Conservation (phyloP, 371 early-diverging fungal genomes). For the Amoeboaphelidium protococcarum region DNA sequence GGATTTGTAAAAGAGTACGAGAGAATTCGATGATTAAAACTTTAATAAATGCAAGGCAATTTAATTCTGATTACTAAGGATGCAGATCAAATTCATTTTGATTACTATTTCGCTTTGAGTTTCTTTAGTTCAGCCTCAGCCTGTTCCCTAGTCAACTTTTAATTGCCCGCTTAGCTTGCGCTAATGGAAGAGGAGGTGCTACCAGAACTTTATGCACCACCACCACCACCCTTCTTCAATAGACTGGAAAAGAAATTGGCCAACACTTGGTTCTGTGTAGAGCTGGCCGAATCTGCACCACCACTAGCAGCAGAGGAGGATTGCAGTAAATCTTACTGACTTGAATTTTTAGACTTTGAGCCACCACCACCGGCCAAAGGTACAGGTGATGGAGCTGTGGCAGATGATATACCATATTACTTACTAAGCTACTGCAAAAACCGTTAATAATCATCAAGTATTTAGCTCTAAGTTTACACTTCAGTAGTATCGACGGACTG, state of each 20-base stretch:
- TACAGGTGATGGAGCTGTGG: background rate
- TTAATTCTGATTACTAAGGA: too few relatives aligned
- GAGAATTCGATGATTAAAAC: too few relatives aligned
- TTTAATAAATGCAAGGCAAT: too few relatives aligned
- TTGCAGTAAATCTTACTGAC: background rate
- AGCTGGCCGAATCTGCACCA: background rate
- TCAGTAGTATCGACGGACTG: background rate
- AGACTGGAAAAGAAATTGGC: constrained; percentile 68
- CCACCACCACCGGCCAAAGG: background rate
- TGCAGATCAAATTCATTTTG: too few relatives aligned
- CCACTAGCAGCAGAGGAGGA: background rate
- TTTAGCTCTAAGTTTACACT: background rate
- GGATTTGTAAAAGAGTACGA: too few relatives aligned
- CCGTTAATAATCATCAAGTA: background rate
- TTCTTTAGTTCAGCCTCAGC: background rate
- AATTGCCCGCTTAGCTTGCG: too few relatives aligned
- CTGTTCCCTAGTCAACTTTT: background rate
- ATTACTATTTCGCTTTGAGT: background rate
- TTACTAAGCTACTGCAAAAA: too few relatives aligned
- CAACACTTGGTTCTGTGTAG: constrained; percentile 35
- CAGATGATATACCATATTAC: background rate
- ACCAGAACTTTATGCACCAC: constrained; percentile 2
- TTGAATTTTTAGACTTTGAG: background rate
- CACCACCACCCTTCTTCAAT: constrained; percentile 29
- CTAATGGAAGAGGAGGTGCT: background rate